Base-by-base conservation (phyloP, 139 green algal genomes). In the Pseudopediastrum boryanum region DNA sequence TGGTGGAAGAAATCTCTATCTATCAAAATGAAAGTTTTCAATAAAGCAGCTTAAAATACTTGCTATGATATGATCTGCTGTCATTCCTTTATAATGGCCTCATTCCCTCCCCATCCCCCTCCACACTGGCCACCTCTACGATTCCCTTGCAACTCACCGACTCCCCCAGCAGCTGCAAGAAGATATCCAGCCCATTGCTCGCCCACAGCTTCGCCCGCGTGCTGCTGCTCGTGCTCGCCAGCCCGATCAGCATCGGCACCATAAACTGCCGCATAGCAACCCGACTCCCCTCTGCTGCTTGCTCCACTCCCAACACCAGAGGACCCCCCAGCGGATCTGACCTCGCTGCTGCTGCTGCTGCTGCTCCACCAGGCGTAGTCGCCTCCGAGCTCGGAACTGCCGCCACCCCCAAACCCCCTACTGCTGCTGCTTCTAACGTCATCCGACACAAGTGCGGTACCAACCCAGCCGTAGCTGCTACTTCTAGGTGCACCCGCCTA, bases 101-200 rank as follows among this genome's bases (percentile, higher is more conserved):
- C n/a, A n/a, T n/a, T n/a, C n/a, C n/a, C n/a, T n/a, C n/a, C n/a
- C n/a, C n/a, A n/a, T n/a, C n/a, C n/a, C n/a, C n/a, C n/a, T n/a
- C n/a, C n/a, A n/a, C n/a, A n/a, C n/a, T n/a, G n/a, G n/a, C n/a
- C n/a, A n/a, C n/a, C n/a, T n/a, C n/a, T n/a, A n/a, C n/a, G n/a
- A n/a, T n/a, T n/a, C n/a, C n/a, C n/a, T n/a, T n/a, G n/a, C n/a
- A n/a, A 4, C 54, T 6, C 44, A 81, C 80, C 80, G 81, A 43
- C 16, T 85, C 75, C 1, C 77, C 76, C 29, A 96, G 91, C 43
- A 95, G 86, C 10, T 81, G 50, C 71, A 96, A 80, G 75, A 96
- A 89, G 2, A 92, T 75, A 36, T 92, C 90, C 38, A 94, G 65
- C n/a, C 86, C 91, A 36, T 86, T 75, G 42, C 76, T 62, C 8